phyloP scores from a whole-genome alignment of 345 rosid genomes.

The Euphorbia tirucalli region DNA sequence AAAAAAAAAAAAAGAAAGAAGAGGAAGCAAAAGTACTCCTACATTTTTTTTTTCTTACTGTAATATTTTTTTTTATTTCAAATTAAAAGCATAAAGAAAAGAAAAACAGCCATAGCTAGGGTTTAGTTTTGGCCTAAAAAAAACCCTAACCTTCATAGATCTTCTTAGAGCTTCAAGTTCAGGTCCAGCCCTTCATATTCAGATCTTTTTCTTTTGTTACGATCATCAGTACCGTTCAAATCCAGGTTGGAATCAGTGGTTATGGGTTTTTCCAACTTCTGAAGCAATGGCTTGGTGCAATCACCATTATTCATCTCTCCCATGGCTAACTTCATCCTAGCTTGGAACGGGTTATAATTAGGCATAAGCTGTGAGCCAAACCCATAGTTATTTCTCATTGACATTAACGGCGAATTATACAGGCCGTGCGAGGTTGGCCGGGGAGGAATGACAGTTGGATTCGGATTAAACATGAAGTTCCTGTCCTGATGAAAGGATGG shows the following conservation, averaged over 20 bases:
- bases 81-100: not conserved
- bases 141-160: not conserved
- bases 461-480: not conserved
- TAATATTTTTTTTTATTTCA: too few species aligned
- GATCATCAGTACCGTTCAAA: too few species aligned
- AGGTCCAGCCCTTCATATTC: conserved; percentile 24
- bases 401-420: not conserved
- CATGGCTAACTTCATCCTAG: not conserved
- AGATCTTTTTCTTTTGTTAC: not conserved
- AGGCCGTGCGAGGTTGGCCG: not conserved
- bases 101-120: not conserved
- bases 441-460: not conserved
- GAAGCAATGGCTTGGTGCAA: conserved; percentile 31
- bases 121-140: not conserved
- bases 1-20: too few species aligned
- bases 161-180: conserved; percentile 23
- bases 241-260: too few species aligned
- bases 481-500: too few species aligned
- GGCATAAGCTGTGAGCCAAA: not conserved
- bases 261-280: conserved; percentile 19
- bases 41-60: too few species aligned
- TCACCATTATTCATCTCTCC: not conserved
- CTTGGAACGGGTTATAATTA: not conserved
- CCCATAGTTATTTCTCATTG: not conserved
- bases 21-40: too few species aligned